Conservation (phyloP, 257 asterid genomes). For the Coffea eugenioides region DNA sequence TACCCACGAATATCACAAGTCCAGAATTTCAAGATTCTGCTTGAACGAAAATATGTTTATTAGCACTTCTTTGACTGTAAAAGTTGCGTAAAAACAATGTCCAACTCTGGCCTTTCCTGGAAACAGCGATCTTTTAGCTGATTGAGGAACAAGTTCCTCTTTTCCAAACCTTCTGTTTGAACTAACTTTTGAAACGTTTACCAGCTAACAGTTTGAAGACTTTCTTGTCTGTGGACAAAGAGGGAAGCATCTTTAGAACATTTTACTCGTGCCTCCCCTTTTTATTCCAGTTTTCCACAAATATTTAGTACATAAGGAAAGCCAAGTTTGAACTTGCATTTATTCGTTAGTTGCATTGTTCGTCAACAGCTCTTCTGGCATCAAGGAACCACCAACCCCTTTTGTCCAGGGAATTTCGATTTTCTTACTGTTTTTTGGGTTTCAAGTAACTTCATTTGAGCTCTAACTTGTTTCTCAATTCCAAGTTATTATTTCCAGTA, state of each 20-base stretch:
- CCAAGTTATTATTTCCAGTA: not conserved
- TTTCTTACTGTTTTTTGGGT: not conserved
- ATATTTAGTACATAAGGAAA: conserved; percentile 18
- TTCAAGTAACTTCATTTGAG: not conserved
- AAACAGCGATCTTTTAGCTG: conserved; percentile 37
- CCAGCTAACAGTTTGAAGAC: conserved; percentile 35
- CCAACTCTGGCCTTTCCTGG: conserved; percentile 39
- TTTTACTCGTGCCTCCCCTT: conserved; percentile 20
- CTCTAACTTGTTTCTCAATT: not conserved
- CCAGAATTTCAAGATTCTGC: not conserved
- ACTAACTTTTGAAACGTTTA: conserved; percentile 25
- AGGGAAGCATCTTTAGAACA: conserved; percentile 23
- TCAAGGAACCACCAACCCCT: not conserved
- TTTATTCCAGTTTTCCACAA: conserved; percentile 27
- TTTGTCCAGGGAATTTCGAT: not conserved
- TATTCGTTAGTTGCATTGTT: conserved; percentile 25
- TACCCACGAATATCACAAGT: not conserved
- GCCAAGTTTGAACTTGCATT: conserved; percentile 25
- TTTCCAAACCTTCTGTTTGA: conserved; percentile 1
- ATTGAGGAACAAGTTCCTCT: conserved; percentile 23
- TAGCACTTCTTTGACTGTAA: conserved; percentile 17
- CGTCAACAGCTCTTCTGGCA: conserved; percentile 35
- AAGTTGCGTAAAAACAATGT: conserved; percentile 25
- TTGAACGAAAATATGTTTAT: not conserved
- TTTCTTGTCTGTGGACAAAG: conserved; percentile 8